phyloP scores from a whole-genome alignment of 2,329 filamentous ascomycete species.

The Hirsutella minnesotensis region DNA sequence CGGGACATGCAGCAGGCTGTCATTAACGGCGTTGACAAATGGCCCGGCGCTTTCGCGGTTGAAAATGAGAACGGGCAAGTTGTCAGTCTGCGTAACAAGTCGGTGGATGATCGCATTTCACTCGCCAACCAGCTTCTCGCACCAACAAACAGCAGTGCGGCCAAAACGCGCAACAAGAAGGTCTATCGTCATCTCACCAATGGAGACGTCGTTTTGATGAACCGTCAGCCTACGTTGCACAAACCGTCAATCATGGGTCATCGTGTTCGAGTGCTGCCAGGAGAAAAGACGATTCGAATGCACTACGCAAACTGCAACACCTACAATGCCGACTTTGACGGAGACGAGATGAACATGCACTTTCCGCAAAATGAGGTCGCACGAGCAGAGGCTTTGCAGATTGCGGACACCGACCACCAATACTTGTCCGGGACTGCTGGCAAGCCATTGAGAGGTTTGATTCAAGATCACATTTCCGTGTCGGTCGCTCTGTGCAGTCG shows the following conservation, averaged over 20 bases:
- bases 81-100: constrained; percentile 77
- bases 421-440: constrained; percentile 91
- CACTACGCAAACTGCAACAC: constrained; percentile 99
- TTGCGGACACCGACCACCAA: constrained; percentile 94
- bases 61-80: constrained; percentile 94
- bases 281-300: constrained; percentile 97
- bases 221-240: constrained; percentile 92
- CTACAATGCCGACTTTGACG: constrained; percentile 98
- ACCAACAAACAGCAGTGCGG: constrained; percentile 62
- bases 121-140: constrained; percentile 89
- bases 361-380: constrained; percentile 96
- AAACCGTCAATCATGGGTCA: constrained; percentile 99
- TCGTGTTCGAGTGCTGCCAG: constrained; percentile 78
- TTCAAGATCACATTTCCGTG: constrained; percentile 97
- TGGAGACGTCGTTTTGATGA: constrained; percentile 96
- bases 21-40: constrained; percentile 85
- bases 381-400: constrained; percentile 78
- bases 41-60: constrained; percentile 88
- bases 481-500: constrained; percentile 82
- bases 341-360: constrained; percentile 99
- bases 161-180: constrained; percentile 80
- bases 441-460: constrained; percentile 86
- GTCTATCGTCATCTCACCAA: constrained; percentile 93
- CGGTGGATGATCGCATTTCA: constrained; percentile 73
- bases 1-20: constrained; percentile 92